Evolutionary conservation across 2,329 filamentous ascomycete genomes (phyloP).

Genomic region (Epichloe sibirici): DNA sequence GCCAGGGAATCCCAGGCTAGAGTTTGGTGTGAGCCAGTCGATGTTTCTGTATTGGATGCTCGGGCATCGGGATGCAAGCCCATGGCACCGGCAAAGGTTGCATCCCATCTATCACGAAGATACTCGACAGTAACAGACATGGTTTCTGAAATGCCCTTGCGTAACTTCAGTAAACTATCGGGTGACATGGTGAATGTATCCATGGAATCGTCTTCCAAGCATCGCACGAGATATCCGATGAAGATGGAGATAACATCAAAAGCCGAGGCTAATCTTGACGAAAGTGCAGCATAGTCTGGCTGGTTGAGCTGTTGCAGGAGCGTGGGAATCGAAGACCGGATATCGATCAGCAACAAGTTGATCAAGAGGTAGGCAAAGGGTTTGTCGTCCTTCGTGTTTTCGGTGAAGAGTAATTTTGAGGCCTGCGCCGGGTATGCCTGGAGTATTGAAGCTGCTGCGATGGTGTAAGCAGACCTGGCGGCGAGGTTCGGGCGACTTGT

Average conservation of each 20-base stretch:
- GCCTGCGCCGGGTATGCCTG: conserved; percentile 37
- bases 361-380: conserved; percentile 51
- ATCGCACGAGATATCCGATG: conserved; percentile 43
- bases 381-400: conserved; percentile 30
- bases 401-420: conserved; percentile 39
- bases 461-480: conserved; percentile 46
- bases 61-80: conserved; percentile 48
- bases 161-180: conserved; percentile 48
- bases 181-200: conserved; percentile 36
- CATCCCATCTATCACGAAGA: conserved; percentile 59
- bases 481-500: conserved; percentile 40
- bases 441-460: conserved; percentile 44
- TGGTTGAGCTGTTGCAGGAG: conserved; percentile 47
- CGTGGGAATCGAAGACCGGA: conserved; percentile 49
- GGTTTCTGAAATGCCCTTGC: conserved; percentile 48
- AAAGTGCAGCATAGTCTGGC: conserved; percentile 35
- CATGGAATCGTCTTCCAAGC: conserved; percentile 34
- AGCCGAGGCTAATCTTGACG: conserved; percentile 44
- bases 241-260: conserved; percentile 53
- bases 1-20: conserved; percentile 47
- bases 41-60: conserved; percentile 28
- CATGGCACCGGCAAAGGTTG: conserved; percentile 47
- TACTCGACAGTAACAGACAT: conserved; percentile 52
- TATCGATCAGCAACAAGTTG: conserved; percentile 53
- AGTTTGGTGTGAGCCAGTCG: conserved; percentile 32